Percentiles rank a stretch among this genome's conserved stretches.
phyloP scores from a whole-genome alignment of 1,284 basidiomycete species.

The Ganoderma leucocontextum region DNA sequence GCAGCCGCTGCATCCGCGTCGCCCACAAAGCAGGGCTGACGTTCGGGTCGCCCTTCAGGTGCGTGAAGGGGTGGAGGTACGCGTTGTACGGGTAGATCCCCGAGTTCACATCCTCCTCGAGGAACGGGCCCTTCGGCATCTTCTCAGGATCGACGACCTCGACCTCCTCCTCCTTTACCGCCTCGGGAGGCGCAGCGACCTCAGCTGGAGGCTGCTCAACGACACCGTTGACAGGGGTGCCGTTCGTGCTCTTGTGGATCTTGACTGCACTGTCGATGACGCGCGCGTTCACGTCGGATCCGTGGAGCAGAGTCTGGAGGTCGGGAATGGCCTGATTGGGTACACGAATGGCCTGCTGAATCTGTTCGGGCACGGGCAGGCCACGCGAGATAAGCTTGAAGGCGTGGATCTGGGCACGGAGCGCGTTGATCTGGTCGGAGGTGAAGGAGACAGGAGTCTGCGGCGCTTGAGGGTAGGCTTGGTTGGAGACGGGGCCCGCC shows the following conservation, averaged over 20 bases:
- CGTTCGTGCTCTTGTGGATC: conserved; percentile 66
- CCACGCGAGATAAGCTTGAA: conserved; percentile 88
- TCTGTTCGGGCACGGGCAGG: conserved; percentile 79
- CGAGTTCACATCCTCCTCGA: conserved; percentile 85
- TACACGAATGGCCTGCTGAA: conserved; percentile 82
- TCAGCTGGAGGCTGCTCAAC: conserved; percentile 16
- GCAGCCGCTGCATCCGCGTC: conserved; percentile 80
- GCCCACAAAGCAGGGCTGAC: conserved; percentile 67
- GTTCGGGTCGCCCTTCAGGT: conserved; percentile 71
- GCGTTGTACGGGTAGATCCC: conserved; percentile 96
- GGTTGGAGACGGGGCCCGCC: conserved; percentile 41
- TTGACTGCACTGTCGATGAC: conserved; percentile 85
- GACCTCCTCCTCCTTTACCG: conserved; percentile 34
- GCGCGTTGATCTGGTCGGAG: conserved; percentile 82
- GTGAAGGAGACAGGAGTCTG: conserved; percentile 83
- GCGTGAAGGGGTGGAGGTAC: conserved; percentile 87
- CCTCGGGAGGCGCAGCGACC: conserved; percentile 14
- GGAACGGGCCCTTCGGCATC: conserved; percentile 71
- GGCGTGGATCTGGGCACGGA: conserved; percentile 90
- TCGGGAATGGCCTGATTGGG: conserved; percentile 66
- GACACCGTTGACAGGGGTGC: conserved; percentile 29
- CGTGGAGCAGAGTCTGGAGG: conserved; percentile 70
- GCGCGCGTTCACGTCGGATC: conserved; percentile 64
- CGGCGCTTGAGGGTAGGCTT: conserved; percentile 46
- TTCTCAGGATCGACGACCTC: conserved; percentile 47